phyloP scores from a whole-genome alignment of 192 early-diverging fungal genomes.

The Podila minutissima region DNA sequence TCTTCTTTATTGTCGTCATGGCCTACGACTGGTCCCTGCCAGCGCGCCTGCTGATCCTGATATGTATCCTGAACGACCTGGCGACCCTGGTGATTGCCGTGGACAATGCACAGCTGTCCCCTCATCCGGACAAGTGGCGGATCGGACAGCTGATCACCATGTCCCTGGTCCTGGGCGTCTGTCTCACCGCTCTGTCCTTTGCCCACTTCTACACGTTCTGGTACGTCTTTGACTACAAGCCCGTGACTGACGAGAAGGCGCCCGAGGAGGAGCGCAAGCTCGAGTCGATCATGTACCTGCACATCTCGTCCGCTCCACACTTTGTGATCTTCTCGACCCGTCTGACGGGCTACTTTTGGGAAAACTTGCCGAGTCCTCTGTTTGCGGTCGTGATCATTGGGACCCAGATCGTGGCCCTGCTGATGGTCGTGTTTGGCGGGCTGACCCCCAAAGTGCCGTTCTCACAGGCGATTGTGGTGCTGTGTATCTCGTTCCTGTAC shows the following conservation, averaged over 20 bases:
- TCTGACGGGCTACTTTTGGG: constrained; percentile 81
- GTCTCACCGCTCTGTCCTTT: constrained; percentile 82
- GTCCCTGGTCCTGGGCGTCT: constrained; percentile 77
- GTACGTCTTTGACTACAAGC: neutral
- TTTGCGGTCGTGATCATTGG: constrained; percentile 77
- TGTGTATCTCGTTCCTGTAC: constrained; percentile 73
- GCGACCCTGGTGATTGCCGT: constrained; percentile 93
- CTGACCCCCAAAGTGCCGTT: constrained; percentile 58
- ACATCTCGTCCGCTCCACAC: constrained; percentile 82
- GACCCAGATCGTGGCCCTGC: constrained; percentile 87
- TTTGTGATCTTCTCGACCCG: constrained; percentile 92
- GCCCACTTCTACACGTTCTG: constrained; percentile 84
- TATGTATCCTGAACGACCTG: constrained; percentile 92
- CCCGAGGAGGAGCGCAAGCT: constrained; percentile 56
- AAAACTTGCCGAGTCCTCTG: constrained; percentile 73
- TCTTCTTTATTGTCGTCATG: constrained; percentile 93
- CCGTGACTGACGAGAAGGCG: constrained; percentile 50
- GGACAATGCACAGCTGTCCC: constrained; percentile 94
- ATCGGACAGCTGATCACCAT: constrained; percentile 91
- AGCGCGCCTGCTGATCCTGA: constrained; percentile 84
- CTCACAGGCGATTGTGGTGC: constrained; percentile 68
- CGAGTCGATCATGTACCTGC: constrained; percentile 85
- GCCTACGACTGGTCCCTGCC: constrained; percentile 86
- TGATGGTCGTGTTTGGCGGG: constrained; percentile 73
- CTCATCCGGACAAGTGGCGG: constrained; percentile 94